A percentile compares a stretch with the other conserved stretches of the same genome.
These are phyloP conservation scores for Ceratocystis harringtonii DNA, from an alignment of 2,329 filamentous ascomycete genomes.

Conservation along the genomic window DNA sequence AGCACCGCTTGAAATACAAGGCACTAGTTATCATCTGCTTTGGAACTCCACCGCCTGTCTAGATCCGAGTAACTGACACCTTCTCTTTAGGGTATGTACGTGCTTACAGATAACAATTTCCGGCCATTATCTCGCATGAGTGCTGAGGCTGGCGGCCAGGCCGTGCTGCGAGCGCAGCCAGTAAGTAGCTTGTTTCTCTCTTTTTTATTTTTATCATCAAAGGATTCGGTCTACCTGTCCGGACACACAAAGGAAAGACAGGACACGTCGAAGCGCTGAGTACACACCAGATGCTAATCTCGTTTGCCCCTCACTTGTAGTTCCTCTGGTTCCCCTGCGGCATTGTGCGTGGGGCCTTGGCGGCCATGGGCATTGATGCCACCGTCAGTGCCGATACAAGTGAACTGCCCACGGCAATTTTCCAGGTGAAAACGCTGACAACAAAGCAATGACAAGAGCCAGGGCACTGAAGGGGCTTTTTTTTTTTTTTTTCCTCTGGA, in stretches of 20 bases:
- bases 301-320: slow-evolving; percentile 28
- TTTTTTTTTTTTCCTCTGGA: background rate
- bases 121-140: slow-evolving; percentile 82
- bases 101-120: slow-evolving; percentile 85
- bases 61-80: background rate
- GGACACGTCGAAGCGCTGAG: no score
- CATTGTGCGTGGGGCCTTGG: slow-evolving; percentile 77
- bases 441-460: slow-evolving; percentile 37
- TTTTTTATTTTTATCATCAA: background rate
- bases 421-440: slow-evolving; percentile 81
- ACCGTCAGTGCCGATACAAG: slow-evolving; percentile 82
- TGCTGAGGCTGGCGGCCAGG: slow-evolving; percentile 59
- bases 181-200: slow-evolving; percentile 36
- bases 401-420: slow-evolving; percentile 76
- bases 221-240: background rate
- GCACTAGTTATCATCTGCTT: background rate
- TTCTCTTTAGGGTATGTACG: slow-evolving; percentile 63
- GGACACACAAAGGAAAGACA: background rate
- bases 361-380: slow-evolving; percentile 79
- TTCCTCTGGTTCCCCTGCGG: slow-evolving; percentile 95
- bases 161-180: slow-evolving; percentile 59
- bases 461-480: background rate
- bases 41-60: background rate
- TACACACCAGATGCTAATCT: background rate
- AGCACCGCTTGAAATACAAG: slow-evolving; percentile 18